Percentiles rank a stretch among this genome's conserved stretches.
Evolutionary conservation across 352 stramenopile genomes (phyloP).

Genomic region (Blastocystis sp.): DNA sequence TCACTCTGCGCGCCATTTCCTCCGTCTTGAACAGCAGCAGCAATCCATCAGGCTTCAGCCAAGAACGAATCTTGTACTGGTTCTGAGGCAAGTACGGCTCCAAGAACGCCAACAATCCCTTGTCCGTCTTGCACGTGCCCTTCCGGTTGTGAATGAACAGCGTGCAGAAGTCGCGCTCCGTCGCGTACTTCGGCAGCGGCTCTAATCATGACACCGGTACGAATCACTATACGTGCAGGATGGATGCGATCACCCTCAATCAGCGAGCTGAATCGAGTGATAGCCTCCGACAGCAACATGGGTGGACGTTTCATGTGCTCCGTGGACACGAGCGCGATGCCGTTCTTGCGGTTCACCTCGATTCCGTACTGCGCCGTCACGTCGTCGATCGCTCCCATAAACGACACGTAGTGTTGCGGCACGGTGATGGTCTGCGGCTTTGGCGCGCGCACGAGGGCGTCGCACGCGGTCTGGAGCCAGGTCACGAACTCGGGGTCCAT

Average conservation of each 20-base stretch:
- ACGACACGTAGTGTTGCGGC: conserved; percentile 31
- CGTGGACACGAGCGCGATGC: not conserved
- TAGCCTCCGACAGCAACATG: conserved; percentile 21
- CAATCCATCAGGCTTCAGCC: conserved; percentile 52
- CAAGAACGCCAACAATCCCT: conserved; percentile 48
- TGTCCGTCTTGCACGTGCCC: conserved; percentile 29
- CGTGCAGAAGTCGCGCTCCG: conserved; percentile 66
- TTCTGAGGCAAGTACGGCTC: conserved; percentile 46
- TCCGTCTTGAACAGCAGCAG: conserved; percentile 64
- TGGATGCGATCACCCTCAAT: conserved; percentile 48
- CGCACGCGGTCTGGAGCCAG: conserved; percentile 57
- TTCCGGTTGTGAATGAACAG: conserved; percentile 64
- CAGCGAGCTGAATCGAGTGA: conserved; percentile 40
- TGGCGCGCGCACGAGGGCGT: conserved; percentile 24
- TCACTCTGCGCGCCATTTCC: conserved; percentile 58
- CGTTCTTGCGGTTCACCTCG: not conserved
- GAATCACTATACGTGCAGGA: not conserved
- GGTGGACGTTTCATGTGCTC: conserved; percentile 31
- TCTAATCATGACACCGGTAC: conserved; percentile 13
- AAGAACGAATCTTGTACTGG: conserved; percentile 65
- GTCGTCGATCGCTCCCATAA: conserved; percentile 6
- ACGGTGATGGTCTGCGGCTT: conserved; percentile 35
- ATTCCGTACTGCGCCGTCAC: conserved; percentile 59
- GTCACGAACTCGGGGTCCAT: conserved; percentile 70
- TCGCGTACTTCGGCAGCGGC: conserved; percentile 66